Conservation (phyloP, 805 yeast genomes). For the Zygosaccharomyces kombuchaensis region DNA sequence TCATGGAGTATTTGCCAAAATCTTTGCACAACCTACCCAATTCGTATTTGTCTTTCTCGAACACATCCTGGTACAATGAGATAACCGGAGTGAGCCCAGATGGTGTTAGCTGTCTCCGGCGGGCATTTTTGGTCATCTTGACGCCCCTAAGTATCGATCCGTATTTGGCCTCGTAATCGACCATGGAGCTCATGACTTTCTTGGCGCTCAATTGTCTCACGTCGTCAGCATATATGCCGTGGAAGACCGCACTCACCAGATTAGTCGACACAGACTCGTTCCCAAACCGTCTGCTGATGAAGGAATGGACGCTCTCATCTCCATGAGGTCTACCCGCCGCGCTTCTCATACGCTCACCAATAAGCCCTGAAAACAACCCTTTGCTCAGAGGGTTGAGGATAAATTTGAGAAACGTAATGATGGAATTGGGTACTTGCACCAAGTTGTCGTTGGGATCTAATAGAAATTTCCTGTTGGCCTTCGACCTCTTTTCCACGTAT, state of each 20-base stretch:
- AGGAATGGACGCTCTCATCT: constrained; percentile 72
- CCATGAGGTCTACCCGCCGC: constrained; percentile 22
- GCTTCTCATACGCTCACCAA: constrained; percentile 48
- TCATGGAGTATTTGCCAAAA: constrained; percentile 56
- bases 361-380: constrained; percentile 41
- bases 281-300: constrained; percentile 69
- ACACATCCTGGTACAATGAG: constrained; percentile 36
- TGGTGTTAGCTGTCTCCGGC: constrained; percentile 8
- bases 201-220: constrained; percentile 58
- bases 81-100: constrained; percentile 31
- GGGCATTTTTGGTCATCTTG: constrained; percentile 24
- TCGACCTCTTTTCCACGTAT: constrained; percentile 53
- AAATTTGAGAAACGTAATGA: constrained; percentile 36
- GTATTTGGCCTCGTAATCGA: constrained; percentile 51
- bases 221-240: constrained; percentile 93
- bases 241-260: constrained; percentile 73
- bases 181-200: constrained; percentile 53
- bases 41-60: constrained; percentile 39
- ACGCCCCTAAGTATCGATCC: constrained; percentile 54
- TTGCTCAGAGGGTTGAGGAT: constrained; percentile 41
- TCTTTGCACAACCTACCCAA: constrained; percentile 36
- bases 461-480: constrained; percentile 70
- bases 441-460: constrained; percentile 45
- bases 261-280: constrained; percentile 43
- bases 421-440: constrained; percentile 50